These are phyloP conservation scores for Quercus agrifolia DNA, from an alignment of 306 rosid genomes.

Conservation along the genomic window DNA sequence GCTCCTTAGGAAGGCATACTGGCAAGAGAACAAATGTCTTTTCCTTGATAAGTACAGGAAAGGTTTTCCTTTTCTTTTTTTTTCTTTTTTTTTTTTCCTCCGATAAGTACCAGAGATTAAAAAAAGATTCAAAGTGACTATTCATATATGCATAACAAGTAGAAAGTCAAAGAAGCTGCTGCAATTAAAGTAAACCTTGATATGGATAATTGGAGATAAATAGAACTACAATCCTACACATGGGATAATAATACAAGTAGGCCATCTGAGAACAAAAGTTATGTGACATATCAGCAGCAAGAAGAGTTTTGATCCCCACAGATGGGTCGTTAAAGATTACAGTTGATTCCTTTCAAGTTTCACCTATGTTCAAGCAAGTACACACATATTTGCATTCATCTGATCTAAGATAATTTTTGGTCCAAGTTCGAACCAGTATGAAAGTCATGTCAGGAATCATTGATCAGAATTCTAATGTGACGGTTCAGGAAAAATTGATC, in stretches of 20 bases:
- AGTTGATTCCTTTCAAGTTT: neutral
- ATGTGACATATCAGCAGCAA: too few species aligned
- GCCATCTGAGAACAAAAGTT: neutral
- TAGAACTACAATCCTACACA: too few species aligned
- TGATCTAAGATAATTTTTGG: neutral
- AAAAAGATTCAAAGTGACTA: neutral
- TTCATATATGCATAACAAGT: too few species aligned
- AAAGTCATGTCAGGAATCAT: neutral
- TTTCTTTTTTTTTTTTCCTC: neutral
- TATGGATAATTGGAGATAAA: neutral
- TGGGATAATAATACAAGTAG: neutral
- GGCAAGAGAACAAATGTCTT: neutral
- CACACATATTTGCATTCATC: neutral
- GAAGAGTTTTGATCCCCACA: too few species aligned
- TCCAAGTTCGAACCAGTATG: neutral
- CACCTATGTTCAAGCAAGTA: neutral
- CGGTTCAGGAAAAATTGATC: neutral
- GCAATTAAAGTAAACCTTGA: neutral
- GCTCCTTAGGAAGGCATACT: neutral
- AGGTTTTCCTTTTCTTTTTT: neutral
- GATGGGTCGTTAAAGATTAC: too few species aligned
- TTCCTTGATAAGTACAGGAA: neutral
- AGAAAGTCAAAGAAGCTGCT: neutral
- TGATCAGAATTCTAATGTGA: neutral
- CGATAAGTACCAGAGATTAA: neutral